These are phyloP conservation scores for Taxawa tesnikishii DNA, from an alignment of 2,329 filamentous ascomycete species.

Conservation along the genomic window DNA sequence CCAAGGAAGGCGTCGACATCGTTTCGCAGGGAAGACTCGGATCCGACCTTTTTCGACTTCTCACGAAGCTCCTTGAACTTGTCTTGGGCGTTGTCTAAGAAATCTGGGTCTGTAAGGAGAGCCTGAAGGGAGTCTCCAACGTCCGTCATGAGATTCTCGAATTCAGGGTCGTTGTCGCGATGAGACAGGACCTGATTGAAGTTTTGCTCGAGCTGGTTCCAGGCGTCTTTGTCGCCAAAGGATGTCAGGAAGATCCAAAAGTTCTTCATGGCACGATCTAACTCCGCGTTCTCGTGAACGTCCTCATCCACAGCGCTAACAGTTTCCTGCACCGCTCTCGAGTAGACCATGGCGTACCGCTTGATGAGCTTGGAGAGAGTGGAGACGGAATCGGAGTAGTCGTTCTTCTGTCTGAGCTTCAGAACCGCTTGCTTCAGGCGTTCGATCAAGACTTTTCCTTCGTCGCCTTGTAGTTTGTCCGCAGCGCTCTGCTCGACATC, in stretches of 20 bases:
- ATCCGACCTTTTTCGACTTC: slow-evolving; percentile 45
- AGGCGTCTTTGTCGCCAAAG: slow-evolving; percentile 62
- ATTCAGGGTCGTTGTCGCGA: slow-evolving; percentile 65
- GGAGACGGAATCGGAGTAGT: slow-evolving; percentile 80
- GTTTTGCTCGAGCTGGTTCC: slow-evolving; percentile 59
- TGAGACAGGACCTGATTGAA: slow-evolving; percentile 63
- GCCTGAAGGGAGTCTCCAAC: slow-evolving; percentile 64
- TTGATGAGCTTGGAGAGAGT: slow-evolving; percentile 64
- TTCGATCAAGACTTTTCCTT: slow-evolving; percentile 59
- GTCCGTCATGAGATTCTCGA: slow-evolving; percentile 64
- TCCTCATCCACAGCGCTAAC: slow-evolving; percentile 56
- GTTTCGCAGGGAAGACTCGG: slow-evolving; percentile 54
- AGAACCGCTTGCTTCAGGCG: slow-evolving; percentile 66
- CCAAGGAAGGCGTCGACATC: slow-evolving; percentile 62
- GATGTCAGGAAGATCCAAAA: slow-evolving; percentile 72
- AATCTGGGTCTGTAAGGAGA: slow-evolving; percentile 73
- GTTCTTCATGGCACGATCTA: slow-evolving; percentile 63
- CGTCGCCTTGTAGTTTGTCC: slow-evolving; percentile 60
- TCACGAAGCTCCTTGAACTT: slow-evolving; percentile 48
- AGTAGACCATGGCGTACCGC: slow-evolving; percentile 67
- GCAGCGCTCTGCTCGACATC: slow-evolving; percentile 59
- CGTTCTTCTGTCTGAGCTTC: slow-evolving; percentile 60
- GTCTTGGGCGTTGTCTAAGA: slow-evolving; percentile 64
- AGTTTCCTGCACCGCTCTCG: slow-evolving; percentile 56
- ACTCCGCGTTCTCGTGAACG: slow-evolving; percentile 58